These are phyloP conservation scores for Dryas alaskensis DNA, from an alignment of 306 rosid species.

Conservation along the genomic window DNA sequence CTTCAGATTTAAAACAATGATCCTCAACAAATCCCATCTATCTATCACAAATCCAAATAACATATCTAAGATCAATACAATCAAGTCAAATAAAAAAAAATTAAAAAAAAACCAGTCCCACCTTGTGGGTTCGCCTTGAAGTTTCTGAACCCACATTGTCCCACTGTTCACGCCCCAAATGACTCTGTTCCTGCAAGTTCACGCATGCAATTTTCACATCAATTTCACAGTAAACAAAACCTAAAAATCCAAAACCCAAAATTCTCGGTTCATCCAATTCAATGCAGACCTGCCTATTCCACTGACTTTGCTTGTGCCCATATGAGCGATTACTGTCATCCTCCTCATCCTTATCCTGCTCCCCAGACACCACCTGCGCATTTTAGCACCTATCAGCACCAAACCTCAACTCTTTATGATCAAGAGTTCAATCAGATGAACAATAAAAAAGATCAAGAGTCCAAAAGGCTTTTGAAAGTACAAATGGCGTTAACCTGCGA, in stretches of 20 bases:
- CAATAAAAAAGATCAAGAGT: background rate
- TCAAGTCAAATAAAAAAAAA: background rate
- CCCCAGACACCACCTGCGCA: slow-evolving; percentile 66
- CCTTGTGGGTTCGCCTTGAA: slow-evolving; percentile 47
- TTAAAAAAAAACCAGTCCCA: slow-evolving; percentile 12
- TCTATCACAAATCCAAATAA: background rate
- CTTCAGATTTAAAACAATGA: background rate
- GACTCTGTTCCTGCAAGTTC: slow-evolving; percentile 40
- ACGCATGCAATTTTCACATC: background rate
- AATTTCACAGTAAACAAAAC: background rate
- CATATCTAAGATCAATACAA: background rate
- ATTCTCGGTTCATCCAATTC: background rate
- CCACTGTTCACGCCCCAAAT: slow-evolving; percentile 37
- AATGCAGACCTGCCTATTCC: slow-evolving; percentile 39
- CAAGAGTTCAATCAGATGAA: background rate
- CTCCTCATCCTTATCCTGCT: slow-evolving; percentile 43
- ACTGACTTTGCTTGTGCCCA: slow-evolving; percentile 20
- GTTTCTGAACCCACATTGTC: slow-evolving; percentile 38
- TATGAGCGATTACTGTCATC: slow-evolving; percentile 35
- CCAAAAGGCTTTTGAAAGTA: background rate
- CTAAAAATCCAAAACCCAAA: background rate
- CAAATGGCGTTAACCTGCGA: slow-evolving; percentile 34
- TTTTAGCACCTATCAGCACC: background rate
- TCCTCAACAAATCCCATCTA: background rate
- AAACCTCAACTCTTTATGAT: background rate